Conservation (phyloP, 495 filamentous ascomycete species). For the Neurospora tetraspora region DNA sequence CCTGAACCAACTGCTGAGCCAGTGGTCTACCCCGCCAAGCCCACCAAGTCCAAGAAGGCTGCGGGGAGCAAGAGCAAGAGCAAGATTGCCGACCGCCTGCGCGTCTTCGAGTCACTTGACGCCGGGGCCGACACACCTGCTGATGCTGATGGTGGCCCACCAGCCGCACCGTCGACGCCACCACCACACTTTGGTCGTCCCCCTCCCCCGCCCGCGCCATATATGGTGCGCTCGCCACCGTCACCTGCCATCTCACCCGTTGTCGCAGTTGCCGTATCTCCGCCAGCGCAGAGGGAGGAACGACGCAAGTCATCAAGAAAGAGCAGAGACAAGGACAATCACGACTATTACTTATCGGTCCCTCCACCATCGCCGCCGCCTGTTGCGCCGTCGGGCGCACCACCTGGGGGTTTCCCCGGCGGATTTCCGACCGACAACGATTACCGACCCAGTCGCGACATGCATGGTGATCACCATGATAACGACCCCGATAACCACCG, state of each 20-base stretch:
- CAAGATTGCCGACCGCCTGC: constrained; percentile 43
- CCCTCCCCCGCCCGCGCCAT: background rate
- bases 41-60: constrained; percentile 32
- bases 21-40: constrained; percentile 13
- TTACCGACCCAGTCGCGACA: constrained; percentile 3
- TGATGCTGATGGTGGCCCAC: constrained; percentile 5
- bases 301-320: constrained; percentile 18
- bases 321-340: constrained; percentile 12
- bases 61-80: constrained; percentile 38
- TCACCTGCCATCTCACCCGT: background rate
- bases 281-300: constrained; percentile 9
- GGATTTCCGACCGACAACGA: constrained; percentile 37
- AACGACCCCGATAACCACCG: constrained; percentile 1
- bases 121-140: constrained; percentile 20
- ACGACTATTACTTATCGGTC: constrained; percentile 12
- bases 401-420: constrained; percentile 40
- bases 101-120: constrained; percentile 41
- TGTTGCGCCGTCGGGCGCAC: constrained; percentile 31
- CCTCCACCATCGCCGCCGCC: constrained; percentile 9
- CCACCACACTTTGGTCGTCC: constrained; percentile 1
- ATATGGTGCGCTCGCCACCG: background rate
- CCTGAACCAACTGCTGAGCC: constrained; percentile 12
- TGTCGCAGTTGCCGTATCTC: constrained; percentile 3
- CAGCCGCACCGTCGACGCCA: constrained; percentile 13
- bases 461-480: constrained; percentile 1